Evolutionary conservation across 768 basidiomycete species (phyloP), one percentile per base, ranked within the genome.

Genomic region (Termitomyces sp.): DNA sequence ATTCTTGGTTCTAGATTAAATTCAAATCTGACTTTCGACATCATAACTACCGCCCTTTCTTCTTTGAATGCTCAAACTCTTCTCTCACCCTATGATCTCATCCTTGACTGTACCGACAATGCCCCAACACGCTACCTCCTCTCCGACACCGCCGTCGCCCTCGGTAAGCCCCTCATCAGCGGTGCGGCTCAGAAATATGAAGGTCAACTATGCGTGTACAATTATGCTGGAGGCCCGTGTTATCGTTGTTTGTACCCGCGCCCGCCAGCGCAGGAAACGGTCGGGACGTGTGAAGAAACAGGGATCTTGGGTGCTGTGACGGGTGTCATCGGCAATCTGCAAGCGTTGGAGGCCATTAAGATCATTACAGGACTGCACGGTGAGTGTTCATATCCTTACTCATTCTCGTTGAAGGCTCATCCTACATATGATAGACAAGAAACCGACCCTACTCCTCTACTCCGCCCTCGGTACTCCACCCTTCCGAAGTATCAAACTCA

Each of bases 191-290:
- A 92, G 69, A 84, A 84, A 67, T 89, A 82, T 66, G 91, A 93
- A 62, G 92, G 92, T 0, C 92, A 94, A 70, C 79, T 94, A 6
- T 89, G 85, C 67, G 78, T 84, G 15, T 94, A 92, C 71, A 92
- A 93, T 69, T 74, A 88, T 4, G 85, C 76, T 20, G 75, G 83
- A 33, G 89, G 94, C 1, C 96, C 95, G 0, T 99, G 97, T 74
- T 98, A 96, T 73, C 84, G 97, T 16, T 98, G 97, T 71, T 74
- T 98, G 46, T 98, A 95, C 72, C 96, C 96, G 0, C 84, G 80
- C 56, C 87, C 94, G 2, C 87, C 94, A 1, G 80, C 85, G 4
- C 80, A 77, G 20, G 85, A 85, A 57, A 78, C 78, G 32, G 75
- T 83, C 1, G 89, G 92, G 8, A 85, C 87, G 9, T 99, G 97